These are phyloP conservation scores for Glarea lozoyensis DNA, from an alignment of 495 filamentous ascomycete genomes.

Conservation along the genomic window DNA sequence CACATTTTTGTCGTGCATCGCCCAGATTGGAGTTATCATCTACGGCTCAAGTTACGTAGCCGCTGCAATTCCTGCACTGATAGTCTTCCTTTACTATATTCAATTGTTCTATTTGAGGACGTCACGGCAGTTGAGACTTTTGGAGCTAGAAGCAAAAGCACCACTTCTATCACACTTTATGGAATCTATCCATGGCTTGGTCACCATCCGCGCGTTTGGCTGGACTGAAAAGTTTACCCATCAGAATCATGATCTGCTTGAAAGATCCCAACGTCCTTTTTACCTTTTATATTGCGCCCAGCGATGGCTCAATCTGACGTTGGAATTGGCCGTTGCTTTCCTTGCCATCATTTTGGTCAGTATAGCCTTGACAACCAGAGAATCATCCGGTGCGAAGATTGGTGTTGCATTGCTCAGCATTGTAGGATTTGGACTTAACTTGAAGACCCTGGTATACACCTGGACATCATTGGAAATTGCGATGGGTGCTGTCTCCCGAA, in stretches of 20 bases:
- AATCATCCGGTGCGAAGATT: slow-evolving; percentile 34
- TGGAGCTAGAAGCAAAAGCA: slow-evolving; percentile 45
- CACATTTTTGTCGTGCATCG: slow-evolving; percentile 10
- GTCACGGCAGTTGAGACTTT: slow-evolving; percentile 46
- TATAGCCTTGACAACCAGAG: slow-evolving; percentile 18
- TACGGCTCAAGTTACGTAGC: slow-evolving; percentile 17
- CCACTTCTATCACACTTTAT: slow-evolving; percentile 33
- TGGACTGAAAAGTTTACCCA: slow-evolving; percentile 32
- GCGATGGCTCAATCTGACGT: slow-evolving; percentile 37
- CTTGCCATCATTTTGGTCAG: slow-evolving; percentile 30
- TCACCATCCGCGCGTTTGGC: slow-evolving; percentile 39
- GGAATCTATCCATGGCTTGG: slow-evolving; percentile 35
- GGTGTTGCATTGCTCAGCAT: slow-evolving; percentile 40
- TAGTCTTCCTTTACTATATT: slow-evolving; percentile 30
- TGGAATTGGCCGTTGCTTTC: slow-evolving; percentile 34
- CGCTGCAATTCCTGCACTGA: slow-evolving; percentile 22
- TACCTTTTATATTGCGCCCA: slow-evolving; percentile 45
- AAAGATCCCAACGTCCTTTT: slow-evolving; percentile 37
- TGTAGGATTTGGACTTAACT: slow-evolving; percentile 19
- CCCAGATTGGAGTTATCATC: slow-evolving; percentile 8
- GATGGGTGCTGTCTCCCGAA: slow-evolving; percentile 25
- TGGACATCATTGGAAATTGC: slow-evolving; percentile 28
- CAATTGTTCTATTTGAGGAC: slow-evolving; percentile 47
- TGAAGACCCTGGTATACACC: slow-evolving; percentile 20
- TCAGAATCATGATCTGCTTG: slow-evolving; percentile 41